Conservation (phyloP, 805 yeast species). For the Yamadazyma akitaensis region DNA sequence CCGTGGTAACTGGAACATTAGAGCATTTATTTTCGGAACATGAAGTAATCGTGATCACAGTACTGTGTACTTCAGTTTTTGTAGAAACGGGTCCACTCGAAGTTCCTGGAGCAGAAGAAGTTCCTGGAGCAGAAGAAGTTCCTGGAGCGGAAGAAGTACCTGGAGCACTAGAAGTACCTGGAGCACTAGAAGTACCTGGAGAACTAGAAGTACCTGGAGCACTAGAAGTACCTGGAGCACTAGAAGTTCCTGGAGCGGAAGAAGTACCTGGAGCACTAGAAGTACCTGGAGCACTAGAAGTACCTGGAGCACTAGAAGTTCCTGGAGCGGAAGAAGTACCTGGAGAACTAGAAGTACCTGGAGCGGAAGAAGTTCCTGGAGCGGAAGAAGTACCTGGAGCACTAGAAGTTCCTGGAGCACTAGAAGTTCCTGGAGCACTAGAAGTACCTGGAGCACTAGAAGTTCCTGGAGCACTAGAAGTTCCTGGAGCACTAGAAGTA, state of each 20-base stretch:
- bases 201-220: background rate
- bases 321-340: background rate
- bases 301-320: constrained; percentile 2
- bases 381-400: background rate
- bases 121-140: background rate
- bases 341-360: background rate
- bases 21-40: constrained; percentile 33
- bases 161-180: constrained; percentile 1
- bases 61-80: constrained; percentile 17
- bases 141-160: background rate
- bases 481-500: background rate
- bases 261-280: background rate
- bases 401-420: no score
- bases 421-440: background rate
- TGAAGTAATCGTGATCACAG: constrained; percentile 34
- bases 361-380: background rate
- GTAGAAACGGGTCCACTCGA: background rate
- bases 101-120: background rate
- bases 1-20: constrained; percentile 30
- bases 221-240: background rate
- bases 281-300: background rate
- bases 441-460: no score
- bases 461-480: background rate
- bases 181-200: background rate
- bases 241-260: background rate